phyloP scores from a whole-genome alignment of 208 protist species.

The Wallacemonas sp. region DNA sequence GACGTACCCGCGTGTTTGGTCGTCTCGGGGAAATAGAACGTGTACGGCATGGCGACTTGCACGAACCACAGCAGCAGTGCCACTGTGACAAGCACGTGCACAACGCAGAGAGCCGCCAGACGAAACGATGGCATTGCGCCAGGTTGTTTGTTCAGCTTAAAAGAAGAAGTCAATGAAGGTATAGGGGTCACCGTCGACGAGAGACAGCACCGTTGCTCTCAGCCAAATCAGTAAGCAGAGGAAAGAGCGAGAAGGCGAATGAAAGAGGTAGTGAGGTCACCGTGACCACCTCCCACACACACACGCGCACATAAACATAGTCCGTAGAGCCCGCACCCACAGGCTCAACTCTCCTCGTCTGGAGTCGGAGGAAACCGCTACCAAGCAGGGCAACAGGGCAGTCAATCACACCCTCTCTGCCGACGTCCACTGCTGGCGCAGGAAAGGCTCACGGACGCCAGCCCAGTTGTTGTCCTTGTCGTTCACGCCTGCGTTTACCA shows the following conservation, averaged over 20 bases:
- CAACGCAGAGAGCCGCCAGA: neutral
- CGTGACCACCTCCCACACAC: too few species aligned
- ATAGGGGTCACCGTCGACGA: neutral
- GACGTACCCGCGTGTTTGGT: neutral
- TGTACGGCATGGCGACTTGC: slow-evolving; percentile 24
- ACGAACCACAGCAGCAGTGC: slow-evolving; percentile 1
- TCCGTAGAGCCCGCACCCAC: too few species aligned
- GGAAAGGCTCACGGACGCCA: neutral
- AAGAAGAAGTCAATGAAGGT: too few species aligned
- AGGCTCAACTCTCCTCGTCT: too few species aligned
- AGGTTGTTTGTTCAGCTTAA: too few species aligned
- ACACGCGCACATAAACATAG: too few species aligned
- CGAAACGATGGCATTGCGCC: neutral
- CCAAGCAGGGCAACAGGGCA: too few species aligned
- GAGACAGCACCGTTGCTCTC: neutral
- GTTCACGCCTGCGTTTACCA: neutral
- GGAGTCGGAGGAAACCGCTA: too few species aligned
- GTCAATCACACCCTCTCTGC: too few species aligned
- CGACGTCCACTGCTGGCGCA: too few species aligned
- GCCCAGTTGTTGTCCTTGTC: neutral
- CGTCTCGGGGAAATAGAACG: neutral
- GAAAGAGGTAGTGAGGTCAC: neutral
- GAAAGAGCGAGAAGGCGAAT: slow-evolving; percentile 9
- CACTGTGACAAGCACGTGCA: neutral
- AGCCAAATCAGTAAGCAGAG: neutral